phyloP scores from a whole-genome alignment of 164 flowering plant genomes.

The Vitis labrusca region DNA sequence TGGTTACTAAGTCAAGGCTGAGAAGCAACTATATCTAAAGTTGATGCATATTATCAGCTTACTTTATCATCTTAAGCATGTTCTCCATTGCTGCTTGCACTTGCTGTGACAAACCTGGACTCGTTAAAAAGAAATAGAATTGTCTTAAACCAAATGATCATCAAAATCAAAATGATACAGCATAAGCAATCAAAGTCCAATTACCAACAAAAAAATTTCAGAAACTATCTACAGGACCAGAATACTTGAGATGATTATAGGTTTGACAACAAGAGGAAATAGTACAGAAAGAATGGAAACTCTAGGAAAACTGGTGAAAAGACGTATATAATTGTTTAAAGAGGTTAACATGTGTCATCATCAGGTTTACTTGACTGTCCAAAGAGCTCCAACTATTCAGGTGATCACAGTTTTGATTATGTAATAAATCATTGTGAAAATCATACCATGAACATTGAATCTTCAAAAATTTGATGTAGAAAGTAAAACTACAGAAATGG shows the following conservation, averaged over 20 bases:
- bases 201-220: neutral
- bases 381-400: no score
- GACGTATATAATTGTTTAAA: no score
- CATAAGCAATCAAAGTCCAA: neutral
- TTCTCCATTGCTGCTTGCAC: conserved; percentile 64
- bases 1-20: neutral
- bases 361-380: no score
- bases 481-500: no score
- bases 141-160: neutral
- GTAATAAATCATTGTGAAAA: no score
- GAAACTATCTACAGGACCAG: neutral
- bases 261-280: neutral
- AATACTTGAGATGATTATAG: neutral
- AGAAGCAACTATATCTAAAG: neutral
- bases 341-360: no score
- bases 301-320: neutral
- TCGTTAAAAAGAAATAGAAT: neutral
- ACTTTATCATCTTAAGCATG: conserved; percentile 71
- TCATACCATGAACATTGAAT: no score
- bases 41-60: conserved; percentile 13
- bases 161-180: neutral
- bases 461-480: no score
- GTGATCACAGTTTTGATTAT: no score
- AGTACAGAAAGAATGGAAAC: neutral
- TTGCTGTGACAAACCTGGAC: conserved; percentile 62